Evolutionary conservation across 2,329 filamentous ascomycete genomes (phyloP), one percentile per base, ranked within the genome.

Genomic region (Ophiocordyceps polyrhachis-furcata): DNA sequence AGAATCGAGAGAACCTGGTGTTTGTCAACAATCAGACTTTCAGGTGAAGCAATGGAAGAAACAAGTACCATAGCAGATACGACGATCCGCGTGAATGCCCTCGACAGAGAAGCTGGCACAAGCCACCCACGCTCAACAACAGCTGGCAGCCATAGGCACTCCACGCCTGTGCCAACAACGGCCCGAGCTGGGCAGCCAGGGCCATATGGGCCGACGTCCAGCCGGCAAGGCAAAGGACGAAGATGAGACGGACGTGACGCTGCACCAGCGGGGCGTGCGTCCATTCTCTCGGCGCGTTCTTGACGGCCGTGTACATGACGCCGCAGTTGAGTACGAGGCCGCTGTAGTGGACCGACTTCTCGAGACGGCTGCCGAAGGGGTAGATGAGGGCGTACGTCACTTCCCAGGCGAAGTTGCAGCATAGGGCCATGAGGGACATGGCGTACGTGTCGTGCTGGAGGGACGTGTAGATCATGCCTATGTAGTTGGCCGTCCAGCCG

Each of bases 381-480:
- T 45, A 45, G 40, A 45, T 42, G n/a, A 45, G 13, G 13, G 44
- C 41, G n/a, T 45, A 45, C 1, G 41, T 42, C 25, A 42, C 15
- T 29, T 45, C 44, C 44, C 44, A 45, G 4, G 44, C 44, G 17
- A 45, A 45, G 25, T 45, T 45, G 23, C 44, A 45, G 40, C 44
- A 45, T 3, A 45, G 14, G 21, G 44, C 40, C 40, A 45, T 42
- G 14, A 45, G 19, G 19, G 44, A 41, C 44, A 45, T 45, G 21
- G 29, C 41, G 44, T 45, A 45, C 12, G 44, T 45, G 17, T 28
- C 31, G 6, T 42, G 31, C 5, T 31, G 29, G 7, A 42, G 21
- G 1, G 44, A 45, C 17, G 38, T 42, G n/a, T 21, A 31, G 21
- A 45, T 43, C 44, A 45, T 45, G 44, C 40, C 40, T 5, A 45